Evolutionary conservation across 192 early-diverging fungal species (phyloP).

Genomic region (Mortierella claussenii): DNA sequence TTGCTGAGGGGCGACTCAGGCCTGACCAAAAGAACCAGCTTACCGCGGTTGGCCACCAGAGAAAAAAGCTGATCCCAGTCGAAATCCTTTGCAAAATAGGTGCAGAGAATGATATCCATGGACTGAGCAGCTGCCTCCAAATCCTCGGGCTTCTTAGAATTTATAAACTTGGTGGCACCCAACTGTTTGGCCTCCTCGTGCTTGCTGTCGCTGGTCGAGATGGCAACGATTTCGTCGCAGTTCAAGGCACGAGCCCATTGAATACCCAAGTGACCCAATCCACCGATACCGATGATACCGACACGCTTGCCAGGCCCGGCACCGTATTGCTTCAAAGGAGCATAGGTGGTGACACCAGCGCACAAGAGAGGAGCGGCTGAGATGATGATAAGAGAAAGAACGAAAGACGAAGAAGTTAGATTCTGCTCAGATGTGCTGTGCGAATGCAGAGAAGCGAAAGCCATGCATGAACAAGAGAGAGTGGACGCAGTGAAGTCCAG

Average conservation of each 20-base stretch:
- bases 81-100: slow-evolving; percentile 42
- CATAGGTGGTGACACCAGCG: slow-evolving; percentile 82
- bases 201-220: slow-evolving; percentile 67
- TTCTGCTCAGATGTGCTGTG: background rate
- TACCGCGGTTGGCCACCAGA: slow-evolving; percentile 66
- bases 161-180: slow-evolving; percentile 54
- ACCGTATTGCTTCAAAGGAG: slow-evolving; percentile 63
- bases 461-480: background rate
- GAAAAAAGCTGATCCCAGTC: slow-evolving; percentile 61
- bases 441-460: background rate
- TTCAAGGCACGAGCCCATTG: slow-evolving; percentile 71
- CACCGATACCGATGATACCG: slow-evolving; percentile 76
- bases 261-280: slow-evolving; percentile 75
- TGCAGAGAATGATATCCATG: slow-evolving; percentile 51
- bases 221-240: slow-evolving; percentile 64
- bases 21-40: slow-evolving; percentile 69
- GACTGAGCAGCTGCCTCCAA: slow-evolving; percentile 21
- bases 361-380: slow-evolving; percentile 83
- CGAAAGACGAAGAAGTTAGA: no score
- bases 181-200: slow-evolving; percentile 63
- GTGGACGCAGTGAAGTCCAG: no score
- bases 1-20: slow-evolving; percentile 68
- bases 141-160: slow-evolving; percentile 39
- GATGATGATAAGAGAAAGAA: slow-evolving; percentile 1
- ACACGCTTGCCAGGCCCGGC: slow-evolving; percentile 61